These are phyloP conservation scores for Suillus subaureus DNA, from an alignment of 768 basidiomycete genomes.

Conservation along the genomic window DNA sequence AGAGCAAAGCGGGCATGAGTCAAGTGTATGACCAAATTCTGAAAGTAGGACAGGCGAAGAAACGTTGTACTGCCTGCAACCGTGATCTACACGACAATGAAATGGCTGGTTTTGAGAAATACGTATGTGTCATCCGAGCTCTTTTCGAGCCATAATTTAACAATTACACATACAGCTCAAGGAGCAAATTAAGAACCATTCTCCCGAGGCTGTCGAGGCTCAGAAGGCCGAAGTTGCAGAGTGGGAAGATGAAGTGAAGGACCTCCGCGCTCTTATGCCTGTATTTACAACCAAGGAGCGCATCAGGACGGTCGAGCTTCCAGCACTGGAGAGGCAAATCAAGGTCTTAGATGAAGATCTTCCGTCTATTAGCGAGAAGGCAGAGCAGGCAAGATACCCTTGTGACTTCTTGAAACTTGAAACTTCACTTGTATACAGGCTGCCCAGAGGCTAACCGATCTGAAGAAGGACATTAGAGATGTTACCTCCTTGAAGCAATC, in stretches of 20 bases:
- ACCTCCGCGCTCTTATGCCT: conserved; percentile 62
- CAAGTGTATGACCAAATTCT: conserved; percentile 59
- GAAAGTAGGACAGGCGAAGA: conserved; percentile 58
- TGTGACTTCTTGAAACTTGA: conserved; percentile 8
- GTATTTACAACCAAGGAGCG: conserved; percentile 54
- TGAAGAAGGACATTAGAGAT: conserved; percentile 65
- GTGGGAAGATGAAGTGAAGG: conserved; percentile 63
- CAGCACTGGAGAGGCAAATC: conserved; percentile 63
- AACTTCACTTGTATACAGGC: conserved; percentile 40
- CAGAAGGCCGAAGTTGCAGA: conserved; percentile 48
- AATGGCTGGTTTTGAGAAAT: conserved; percentile 64
- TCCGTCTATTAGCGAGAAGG: conserved; percentile 49
- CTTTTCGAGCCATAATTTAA: conserved; percentile 1
- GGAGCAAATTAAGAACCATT: conserved; percentile 58
- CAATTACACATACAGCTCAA: conserved; percentile 49
- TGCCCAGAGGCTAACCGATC: conserved; percentile 48
- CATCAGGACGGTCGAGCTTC: conserved; percentile 64
- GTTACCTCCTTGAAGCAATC: conserved; percentile 62
- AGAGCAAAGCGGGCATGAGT: conserved; percentile 37
- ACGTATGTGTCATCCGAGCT: conserved; percentile 46
- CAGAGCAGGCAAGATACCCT: conserved; percentile 58
- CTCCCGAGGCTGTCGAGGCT: conserved; percentile 45
- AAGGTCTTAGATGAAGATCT: conserved; percentile 56
- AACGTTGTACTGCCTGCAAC: conserved; percentile 77
- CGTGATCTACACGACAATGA: conserved; percentile 62